Base-by-base conservation (phyloP, 768 basidiomycete species). In the Filobasidium wieringae region DNA sequence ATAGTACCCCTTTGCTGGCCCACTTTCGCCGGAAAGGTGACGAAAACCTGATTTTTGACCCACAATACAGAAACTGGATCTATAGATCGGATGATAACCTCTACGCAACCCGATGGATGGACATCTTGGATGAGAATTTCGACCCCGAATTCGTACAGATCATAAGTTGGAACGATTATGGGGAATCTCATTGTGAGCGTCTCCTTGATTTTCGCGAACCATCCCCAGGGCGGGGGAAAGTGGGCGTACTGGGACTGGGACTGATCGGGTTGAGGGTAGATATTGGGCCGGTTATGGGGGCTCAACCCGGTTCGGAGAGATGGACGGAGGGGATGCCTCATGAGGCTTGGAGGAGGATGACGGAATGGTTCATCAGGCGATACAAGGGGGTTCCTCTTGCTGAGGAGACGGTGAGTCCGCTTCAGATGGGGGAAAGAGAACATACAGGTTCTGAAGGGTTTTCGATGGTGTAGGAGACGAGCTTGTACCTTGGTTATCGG, bases 141-240 rank as follows among this genome's bases (percentile, higher is more conserved):
- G 58, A 63, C 24, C 72, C 71, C 1, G 58, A 66, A n/a, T 65
- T 72, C 29, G 68, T 75, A 7, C 68, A 74, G 51, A 62, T 74
- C 14, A 66, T 75, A 43, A 69, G 65, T 43, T 75, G 74, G 74
- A 75, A 75, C 60, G 74, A 75, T 59, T 69, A 61, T 45, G 74
- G 74, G 24, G 72, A 73, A 51, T 68, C 64, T 8, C 69, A 72
- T 40, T 61, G 59, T 60, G 27, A 11, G 53, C 9, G 24, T 26
- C 6, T 9, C 19, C 22, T 14, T 19, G 24, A 6, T 34, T 9
- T 7, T 22, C 4, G 7, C 24, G 6, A n/a, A 45, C n/a, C 54
- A 53, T 9, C 6, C n/a, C 29, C 29, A 29, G 31, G 8, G 7
- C 43, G 43, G n/a, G n/a, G n/a, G n/a, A n/a, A n/a, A n/a, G n/a